Conservation (phyloP, 768 basidiomycete genomes). For the Suillus occidentalis region DNA sequence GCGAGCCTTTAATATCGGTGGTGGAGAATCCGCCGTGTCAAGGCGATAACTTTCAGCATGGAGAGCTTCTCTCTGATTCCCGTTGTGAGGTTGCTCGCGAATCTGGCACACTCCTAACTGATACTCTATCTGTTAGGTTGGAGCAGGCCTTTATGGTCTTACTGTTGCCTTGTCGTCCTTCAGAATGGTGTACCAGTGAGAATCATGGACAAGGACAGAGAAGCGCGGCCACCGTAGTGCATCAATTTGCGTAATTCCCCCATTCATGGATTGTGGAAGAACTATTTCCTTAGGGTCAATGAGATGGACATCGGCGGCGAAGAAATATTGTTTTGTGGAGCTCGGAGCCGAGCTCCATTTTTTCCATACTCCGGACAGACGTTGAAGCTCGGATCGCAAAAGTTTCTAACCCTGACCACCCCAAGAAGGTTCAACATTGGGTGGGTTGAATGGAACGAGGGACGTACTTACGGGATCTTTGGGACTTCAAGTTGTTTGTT, state of each 20-base stretch:
- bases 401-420: conserved; percentile 16
- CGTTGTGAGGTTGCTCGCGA: not conserved
- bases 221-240: conserved; percentile 11
- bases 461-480: no score
- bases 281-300: conserved; percentile 27
- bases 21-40: not conserved
- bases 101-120: no score
- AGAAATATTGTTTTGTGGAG: conserved; percentile 31
- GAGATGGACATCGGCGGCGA: conserved; percentile 33
- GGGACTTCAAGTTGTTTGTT: no score
- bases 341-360: conserved; percentile 32
- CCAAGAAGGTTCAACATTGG: no score
- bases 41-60: not conserved
- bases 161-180: conserved; percentile 13
- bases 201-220: conserved; percentile 17
- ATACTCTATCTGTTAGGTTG: conserved; percentile 12
- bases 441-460: no score
- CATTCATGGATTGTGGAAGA: conserved; percentile 22
- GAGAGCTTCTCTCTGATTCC: not conserved
- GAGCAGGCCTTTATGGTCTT: conserved; percentile 23
- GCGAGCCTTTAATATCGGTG: not conserved
- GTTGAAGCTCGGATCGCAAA: conserved; percentile 27
- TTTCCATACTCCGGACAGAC: conserved; percentile 28
- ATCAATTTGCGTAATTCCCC: conserved; percentile 6
- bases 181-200: conserved; percentile 25